A percentile compares a stretch with the other conserved stretches of the same genome.
Conservation (phyloP, 148 eudicot genomes). For the Cornus suecica region DNA sequence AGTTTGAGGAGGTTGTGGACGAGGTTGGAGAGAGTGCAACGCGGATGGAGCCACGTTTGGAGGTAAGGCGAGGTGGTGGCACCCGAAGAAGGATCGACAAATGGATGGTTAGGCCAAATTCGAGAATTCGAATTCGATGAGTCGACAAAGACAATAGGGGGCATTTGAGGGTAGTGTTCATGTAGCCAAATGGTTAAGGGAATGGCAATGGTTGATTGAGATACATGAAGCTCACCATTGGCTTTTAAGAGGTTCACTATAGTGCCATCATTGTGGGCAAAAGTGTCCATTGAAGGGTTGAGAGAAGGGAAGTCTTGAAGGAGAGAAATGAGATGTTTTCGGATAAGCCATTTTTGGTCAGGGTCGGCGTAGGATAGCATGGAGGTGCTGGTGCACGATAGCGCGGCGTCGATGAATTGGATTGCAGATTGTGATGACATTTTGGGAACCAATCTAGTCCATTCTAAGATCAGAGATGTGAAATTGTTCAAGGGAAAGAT, state of each 20-base stretch:
- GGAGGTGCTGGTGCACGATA: constrained; percentile 26
- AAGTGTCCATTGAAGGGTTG: constrained; percentile 27
- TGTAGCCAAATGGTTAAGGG: constrained; percentile 49
- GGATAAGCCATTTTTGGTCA: constrained; percentile 43
- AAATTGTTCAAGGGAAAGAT: not conserved
- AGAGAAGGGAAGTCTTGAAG: constrained; percentile 36
- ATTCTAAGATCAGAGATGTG: not conserved
- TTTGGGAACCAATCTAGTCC: not conserved
- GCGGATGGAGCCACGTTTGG: constrained; percentile 25
- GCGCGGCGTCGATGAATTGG: constrained; percentile 33
- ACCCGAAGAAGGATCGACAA: constrained; percentile 42
- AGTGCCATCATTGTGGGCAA: constrained; percentile 41
- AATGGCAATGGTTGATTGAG: constrained; percentile 18
- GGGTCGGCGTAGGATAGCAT: constrained; percentile 43
- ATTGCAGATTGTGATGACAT: constrained; percentile 34
- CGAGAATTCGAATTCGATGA: constrained; percentile 11
- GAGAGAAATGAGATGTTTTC: constrained; percentile 38
- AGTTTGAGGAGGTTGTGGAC: constrained; percentile 29
- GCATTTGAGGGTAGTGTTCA: constrained; percentile 36
- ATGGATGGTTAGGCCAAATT: constrained; percentile 28
- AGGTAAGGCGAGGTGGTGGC: constrained; percentile 22
- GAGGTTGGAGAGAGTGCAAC: constrained; percentile 29
- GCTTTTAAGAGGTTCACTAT: constrained; percentile 32
- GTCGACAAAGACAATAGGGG: constrained; percentile 36
- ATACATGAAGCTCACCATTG: constrained; percentile 29